phyloP scores from a whole-genome alignment of 306 rosid species.

The Dryas alaskensis region DNA sequence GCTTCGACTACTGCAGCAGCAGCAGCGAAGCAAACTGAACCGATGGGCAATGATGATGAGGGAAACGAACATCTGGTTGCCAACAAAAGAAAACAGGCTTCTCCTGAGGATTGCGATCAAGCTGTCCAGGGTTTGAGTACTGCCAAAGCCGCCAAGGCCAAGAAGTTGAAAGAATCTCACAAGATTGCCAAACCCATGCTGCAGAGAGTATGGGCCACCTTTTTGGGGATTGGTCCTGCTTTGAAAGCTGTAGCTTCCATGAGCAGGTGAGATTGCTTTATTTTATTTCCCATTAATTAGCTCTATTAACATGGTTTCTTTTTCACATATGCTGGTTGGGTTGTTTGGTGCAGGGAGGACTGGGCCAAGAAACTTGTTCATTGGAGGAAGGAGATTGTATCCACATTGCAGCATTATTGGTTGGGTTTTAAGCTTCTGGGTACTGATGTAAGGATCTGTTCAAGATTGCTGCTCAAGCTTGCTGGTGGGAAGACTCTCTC shows the following conservation, averaged over 20 bases:
- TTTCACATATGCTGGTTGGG: neutral
- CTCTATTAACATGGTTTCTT: constrained; percentile 1
- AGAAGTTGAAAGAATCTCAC: constrained; percentile 56
- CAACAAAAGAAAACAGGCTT: constrained; percentile 68
- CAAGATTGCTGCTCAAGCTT: constrained; percentile 78
- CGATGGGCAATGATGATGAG: constrained; percentile 29
- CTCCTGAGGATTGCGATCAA: constrained; percentile 94
- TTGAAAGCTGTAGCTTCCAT: constrained; percentile 70
- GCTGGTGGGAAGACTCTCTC: constrained; percentile 90
- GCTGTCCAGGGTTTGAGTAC: constrained; percentile 82
- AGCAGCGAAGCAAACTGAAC: constrained; percentile 40
- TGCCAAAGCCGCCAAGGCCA: constrained; percentile 89
- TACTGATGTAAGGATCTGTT: constrained; percentile 80
- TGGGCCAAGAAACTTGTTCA: constrained; percentile 85
- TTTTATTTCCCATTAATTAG: neutral
- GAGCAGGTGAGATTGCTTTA: constrained; percentile 59
- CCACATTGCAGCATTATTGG: constrained; percentile 90
- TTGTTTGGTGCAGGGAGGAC: constrained; percentile 62
- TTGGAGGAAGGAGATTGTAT: constrained; percentile 72
- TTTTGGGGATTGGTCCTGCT: constrained; percentile 83
- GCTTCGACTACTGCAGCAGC: constrained; percentile 42
- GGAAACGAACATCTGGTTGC: constrained; percentile 36
- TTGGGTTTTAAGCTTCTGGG: constrained; percentile 81
- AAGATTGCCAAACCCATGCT: constrained; percentile 37
- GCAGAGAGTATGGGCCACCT: constrained; percentile 49